These are phyloP conservation scores for Cylindrodendrum hubeiense DNA, from an alignment of 2,329 filamentous ascomycete species.

Conservation along the genomic window DNA sequence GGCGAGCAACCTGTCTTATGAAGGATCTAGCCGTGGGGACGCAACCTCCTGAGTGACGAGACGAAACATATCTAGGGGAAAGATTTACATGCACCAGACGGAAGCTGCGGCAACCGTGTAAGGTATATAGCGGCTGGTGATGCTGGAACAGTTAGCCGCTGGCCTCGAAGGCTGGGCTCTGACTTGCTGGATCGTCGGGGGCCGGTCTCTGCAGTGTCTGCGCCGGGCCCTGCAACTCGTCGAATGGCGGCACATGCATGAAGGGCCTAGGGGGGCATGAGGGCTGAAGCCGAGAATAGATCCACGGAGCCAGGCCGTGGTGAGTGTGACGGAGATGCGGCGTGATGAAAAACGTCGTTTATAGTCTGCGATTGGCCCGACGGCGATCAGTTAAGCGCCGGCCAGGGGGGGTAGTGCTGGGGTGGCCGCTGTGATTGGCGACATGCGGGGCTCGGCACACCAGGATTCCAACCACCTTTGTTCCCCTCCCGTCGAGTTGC, in stretches of 20 bases:
- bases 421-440: constrained; percentile 39
- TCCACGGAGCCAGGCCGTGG: constrained; percentile 48
- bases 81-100: constrained; percentile 58
- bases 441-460: constrained; percentile 5
- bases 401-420: constrained; percentile 19
- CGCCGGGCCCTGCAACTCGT: constrained; percentile 27
- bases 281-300: constrained; percentile 49
- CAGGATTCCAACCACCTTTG: constrained; percentile 18
- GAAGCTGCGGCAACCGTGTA: constrained; percentile 56
- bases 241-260: constrained; percentile 54
- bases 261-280: constrained; percentile 36
- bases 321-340: constrained; percentile 43
- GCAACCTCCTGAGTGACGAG: constrained; percentile 58
- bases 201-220: constrained; percentile 21
- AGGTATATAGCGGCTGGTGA: constrained; percentile 71
- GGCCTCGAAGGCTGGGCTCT: constrained; percentile 54
- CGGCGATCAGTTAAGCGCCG: constrained; percentile 55
- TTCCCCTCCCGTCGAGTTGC: constrained; percentile 9
- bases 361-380: constrained; percentile 56
- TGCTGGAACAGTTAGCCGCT: constrained; percentile 57
- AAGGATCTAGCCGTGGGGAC: constrained; percentile 49
- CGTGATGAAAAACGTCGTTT: constrained; percentile 31
- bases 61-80: constrained; percentile 65
- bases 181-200: constrained; percentile 53
- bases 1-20: constrained; percentile 46